Conservation (phyloP, 163 green algal genomes). For the Chlamydomonas reinhardtii region DNA sequence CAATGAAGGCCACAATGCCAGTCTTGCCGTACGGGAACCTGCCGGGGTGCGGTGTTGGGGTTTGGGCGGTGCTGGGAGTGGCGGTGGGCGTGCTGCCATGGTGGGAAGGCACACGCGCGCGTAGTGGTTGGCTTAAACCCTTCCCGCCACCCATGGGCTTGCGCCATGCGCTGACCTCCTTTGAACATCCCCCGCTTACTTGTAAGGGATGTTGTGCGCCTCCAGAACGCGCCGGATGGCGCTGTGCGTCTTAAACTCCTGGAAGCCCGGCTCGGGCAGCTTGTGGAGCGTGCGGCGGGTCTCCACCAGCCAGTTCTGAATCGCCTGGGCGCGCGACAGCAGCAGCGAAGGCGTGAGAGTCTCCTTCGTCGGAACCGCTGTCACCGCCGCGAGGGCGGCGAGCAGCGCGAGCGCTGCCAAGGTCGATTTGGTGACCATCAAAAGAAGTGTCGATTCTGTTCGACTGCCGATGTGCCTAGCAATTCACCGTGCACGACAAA, state of each 20-base stretch:
- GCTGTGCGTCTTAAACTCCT: conserved; percentile 66
- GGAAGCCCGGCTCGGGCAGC: conserved; percentile 70
- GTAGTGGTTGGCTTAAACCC: too few relatives aligned
- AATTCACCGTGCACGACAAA: too few relatives aligned
- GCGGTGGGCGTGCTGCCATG: too few relatives aligned
- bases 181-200: background rate
- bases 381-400: conserved; percentile 9
- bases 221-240: conserved; percentile 65
- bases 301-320: conserved; percentile 58
- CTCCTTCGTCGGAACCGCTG: background rate
- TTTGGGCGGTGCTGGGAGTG: too few relatives aligned
- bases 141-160: too few relatives aligned
- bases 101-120: too few relatives aligned
- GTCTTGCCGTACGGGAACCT: conserved; percentile 69
- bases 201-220: conserved; percentile 64
- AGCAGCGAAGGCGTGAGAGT: background rate
- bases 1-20: conserved; percentile 83
- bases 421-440: background rate
- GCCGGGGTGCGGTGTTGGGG: background rate
- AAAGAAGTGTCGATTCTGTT: too few relatives aligned
- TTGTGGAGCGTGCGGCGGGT: conserved; percentile 70
- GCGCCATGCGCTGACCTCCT: too few relatives aligned
- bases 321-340: background rate
- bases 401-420: background rate
- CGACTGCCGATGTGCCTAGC: too few relatives aligned